Conservation (phyloP, 2,329 filamentous ascomycete species). For the Albifimbria verrucaria region DNA sequence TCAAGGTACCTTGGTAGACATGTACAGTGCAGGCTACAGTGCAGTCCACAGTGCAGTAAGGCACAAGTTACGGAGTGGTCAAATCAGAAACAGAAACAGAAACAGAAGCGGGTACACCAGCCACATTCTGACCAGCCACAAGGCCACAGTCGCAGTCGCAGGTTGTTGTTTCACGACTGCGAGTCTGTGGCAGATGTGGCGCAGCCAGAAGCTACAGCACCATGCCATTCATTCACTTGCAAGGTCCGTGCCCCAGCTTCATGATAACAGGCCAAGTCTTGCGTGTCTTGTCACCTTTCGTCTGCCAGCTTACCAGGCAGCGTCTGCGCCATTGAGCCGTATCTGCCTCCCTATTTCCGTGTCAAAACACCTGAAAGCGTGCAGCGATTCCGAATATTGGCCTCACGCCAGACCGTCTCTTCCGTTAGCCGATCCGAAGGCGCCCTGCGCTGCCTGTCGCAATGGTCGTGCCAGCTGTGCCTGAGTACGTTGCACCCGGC, state of each 20-base stretch:
- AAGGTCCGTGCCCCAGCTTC: background rate
- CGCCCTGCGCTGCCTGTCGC: conserved; percentile 22
- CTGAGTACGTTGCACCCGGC: conserved; percentile 55
- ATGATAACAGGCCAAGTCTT: background rate
- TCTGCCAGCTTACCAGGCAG: background rate
- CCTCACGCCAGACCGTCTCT: no score
- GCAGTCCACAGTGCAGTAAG: no score
- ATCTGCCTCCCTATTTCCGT: background rate
- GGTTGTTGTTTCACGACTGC: background rate
- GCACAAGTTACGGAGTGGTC: no score
- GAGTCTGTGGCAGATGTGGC: no score
- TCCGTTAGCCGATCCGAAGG: no score
- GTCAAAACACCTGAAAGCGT: background rate
- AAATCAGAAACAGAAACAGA: no score
- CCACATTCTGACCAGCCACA: background rate
- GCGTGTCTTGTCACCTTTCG: background rate
- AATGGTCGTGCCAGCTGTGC: conserved; percentile 73
- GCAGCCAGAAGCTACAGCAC: background rate
- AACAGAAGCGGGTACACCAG: background rate
- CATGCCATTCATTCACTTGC: background rate
- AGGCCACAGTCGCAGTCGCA: background rate
- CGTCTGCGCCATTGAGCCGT: background rate
- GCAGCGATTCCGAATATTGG: background rate
- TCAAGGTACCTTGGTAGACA: no score
- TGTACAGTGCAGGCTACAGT: no score